Conservation (phyloP, 1,139 yeast species). For the Sugiyamaella pinicola region DNA sequence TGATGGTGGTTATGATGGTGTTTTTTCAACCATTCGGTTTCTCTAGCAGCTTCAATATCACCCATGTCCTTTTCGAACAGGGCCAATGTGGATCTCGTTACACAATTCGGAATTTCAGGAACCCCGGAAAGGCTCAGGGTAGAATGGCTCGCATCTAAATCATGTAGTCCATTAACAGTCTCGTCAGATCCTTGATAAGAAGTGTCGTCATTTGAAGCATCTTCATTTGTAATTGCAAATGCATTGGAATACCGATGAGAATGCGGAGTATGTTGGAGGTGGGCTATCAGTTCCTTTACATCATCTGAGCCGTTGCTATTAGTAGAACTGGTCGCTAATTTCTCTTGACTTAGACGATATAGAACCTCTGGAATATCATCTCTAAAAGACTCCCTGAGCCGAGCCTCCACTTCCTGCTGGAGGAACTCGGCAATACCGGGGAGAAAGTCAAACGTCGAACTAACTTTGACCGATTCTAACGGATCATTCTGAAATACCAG, state of each 20-base stretch:
- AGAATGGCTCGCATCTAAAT: conserved; percentile 17
- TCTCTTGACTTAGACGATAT: conserved; percentile 52
- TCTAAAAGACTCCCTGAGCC: conserved; percentile 69
- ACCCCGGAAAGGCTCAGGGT: conserved; percentile 13
- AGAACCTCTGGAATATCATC: conserved; percentile 77
- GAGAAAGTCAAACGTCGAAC: conserved; percentile 73
- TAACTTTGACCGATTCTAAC: conserved; percentile 68
- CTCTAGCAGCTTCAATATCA: conserved; percentile 5
- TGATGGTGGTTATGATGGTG: conserved; percentile 5
- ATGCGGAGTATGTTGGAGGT: conserved; percentile 19
- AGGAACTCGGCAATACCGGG: conserved; percentile 71
- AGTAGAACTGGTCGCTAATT: conserved; percentile 1
- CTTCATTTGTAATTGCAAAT: conserved; percentile 1
- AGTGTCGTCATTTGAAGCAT: not conserved
- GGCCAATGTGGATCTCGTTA: conserved; percentile 18
- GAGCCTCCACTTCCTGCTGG: conserved; percentile 67
- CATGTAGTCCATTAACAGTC: conserved; percentile 15
- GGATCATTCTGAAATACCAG: conserved; percentile 78
- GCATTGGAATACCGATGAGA: conserved; percentile 14
- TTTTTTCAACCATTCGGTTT: not conserved
- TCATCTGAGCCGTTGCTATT: not conserved
- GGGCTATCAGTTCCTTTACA: conserved; percentile 15
- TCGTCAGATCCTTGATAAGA: conserved; percentile 16
- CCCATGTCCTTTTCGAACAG: conserved; percentile 7
- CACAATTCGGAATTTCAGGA: conserved; percentile 12